A percentile compares a stretch with the other conserved stretches of the same genome.
These are phyloP conservation scores for Oryza nivara DNA, from an alignment of 176 grass and related monocot species.

Conservation along the genomic window DNA sequence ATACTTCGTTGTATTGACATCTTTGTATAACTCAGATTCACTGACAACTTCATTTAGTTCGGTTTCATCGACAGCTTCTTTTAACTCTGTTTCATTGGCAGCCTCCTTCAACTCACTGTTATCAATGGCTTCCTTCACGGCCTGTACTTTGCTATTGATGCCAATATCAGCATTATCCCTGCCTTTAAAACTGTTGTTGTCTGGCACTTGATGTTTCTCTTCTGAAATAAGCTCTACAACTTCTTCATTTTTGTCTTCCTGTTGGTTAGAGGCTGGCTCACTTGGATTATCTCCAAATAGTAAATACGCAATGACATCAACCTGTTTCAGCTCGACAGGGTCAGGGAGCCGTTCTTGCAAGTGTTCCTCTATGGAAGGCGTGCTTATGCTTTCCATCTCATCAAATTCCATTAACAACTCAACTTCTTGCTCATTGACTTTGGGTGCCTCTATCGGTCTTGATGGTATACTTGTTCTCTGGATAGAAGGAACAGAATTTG, in stretches of 20 bases:
- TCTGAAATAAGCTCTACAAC: neutral
- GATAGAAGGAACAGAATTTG: conserved; percentile 2
- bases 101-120: neutral
- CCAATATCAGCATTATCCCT: conserved; percentile 1
- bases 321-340: conserved; percentile 37
- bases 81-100: neutral
- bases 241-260: conserved; percentile 13
- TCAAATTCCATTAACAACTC: conserved; percentile 38
- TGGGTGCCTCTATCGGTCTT: neutral
- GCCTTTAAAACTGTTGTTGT: neutral
- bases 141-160: neutral
- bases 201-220: neutral
- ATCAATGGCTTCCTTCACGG: neutral
- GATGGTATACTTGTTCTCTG: conserved; percentile 35
- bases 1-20: neutral
- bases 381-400: conserved; percentile 49
- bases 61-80: neutral
- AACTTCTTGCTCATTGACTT: conserved; percentile 25
- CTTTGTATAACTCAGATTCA: neutral
- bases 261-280: neutral
- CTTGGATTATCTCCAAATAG: neutral
- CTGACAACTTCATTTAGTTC: conserved; percentile 6
- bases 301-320: neutral
- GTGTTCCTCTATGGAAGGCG: conserved; percentile 57
- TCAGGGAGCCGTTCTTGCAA: conserved; percentile 51